These are phyloP conservation scores for Echria macrotheca DNA, from an alignment of 495 filamentous ascomycete species.

Conservation along the genomic window DNA sequence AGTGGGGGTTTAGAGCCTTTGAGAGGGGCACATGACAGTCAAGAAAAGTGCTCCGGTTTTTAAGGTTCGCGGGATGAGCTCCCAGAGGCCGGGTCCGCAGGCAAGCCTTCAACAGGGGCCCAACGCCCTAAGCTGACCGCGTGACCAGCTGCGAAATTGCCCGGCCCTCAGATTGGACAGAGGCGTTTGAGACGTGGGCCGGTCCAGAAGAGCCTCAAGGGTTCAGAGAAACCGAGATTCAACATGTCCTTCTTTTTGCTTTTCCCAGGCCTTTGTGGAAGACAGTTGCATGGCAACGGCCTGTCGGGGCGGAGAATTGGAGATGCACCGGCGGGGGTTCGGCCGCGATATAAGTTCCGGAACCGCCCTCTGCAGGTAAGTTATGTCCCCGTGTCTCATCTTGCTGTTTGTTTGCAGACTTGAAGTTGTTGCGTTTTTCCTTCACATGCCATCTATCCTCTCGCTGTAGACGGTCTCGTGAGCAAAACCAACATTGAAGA, in stretches of 20 bases:
- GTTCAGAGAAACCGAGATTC: background rate
- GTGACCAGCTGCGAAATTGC: background rate
- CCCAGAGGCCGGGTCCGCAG: background rate
- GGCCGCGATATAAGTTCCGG: no score
- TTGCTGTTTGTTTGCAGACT: no score
- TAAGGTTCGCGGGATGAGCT: conserved; percentile 1
- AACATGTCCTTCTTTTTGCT: no score
- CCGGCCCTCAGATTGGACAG: background rate
- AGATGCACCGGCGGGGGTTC: no score
- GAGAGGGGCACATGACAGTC: conserved; percentile 3
- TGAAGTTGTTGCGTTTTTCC: no score
- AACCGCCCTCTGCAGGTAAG: no score
- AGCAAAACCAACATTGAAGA: background rate
- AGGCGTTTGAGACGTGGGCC: background rate
- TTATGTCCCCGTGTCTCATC: no score
- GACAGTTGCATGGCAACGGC: no score
- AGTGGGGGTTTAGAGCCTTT: background rate
- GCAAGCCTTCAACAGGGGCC: background rate
- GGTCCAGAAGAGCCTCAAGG: background rate
- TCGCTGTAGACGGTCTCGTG: no score
- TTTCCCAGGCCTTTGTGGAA: no score
- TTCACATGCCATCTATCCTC: no score
- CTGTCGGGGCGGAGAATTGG: no score
- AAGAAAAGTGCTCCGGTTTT: conserved; percentile 1
- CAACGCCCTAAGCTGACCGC: background rate